Base-by-base conservation (phyloP, 306 rosid species). In the Betula pendula region DNA sequence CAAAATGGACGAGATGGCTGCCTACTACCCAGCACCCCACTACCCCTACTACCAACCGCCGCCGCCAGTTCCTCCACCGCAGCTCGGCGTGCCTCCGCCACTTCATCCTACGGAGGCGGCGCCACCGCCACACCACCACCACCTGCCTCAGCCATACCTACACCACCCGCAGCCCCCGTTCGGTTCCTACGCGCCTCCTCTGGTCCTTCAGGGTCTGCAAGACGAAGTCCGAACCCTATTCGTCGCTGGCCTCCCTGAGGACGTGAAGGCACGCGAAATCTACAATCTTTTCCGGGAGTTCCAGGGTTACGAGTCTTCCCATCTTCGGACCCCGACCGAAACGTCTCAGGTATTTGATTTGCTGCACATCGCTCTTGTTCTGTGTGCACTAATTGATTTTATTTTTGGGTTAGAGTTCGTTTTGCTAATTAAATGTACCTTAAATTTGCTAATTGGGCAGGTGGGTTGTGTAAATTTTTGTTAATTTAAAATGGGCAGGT, bases 271-370 rank as follows among this genome's bases (percentile, higher is more conserved):
- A 17, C 96, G 96, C 5, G 99, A 95, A 88, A 88, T 92, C 79
- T 95, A 88, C 84, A 90, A 92, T 75, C 81, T 95, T 2, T 89
- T 95, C 78, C 96, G 96, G 7, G 97, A 95, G 70, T 92, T 95
- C 65, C 94, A 96, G 0, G 99, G 97, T 38, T 95, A 90, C 75
- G 97, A 90, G 79, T 95, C 99, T 12, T 95, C 97, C 22, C 97
- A 92, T 84, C 98, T 95, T 73, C 91, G 98, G 9, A 88, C 81
- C 80, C 96, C 93, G 25, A 70, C 85, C 33, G 83, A 88, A 62
- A 73, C 93, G 2, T 83, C 93, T 10, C 96, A 95, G 99, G 97
- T 92, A 70, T 15, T 13, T 38, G 0, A 8, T 70, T 38, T 60
- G 14, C 38, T 56, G 40, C 35, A 20, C n/a, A 4, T 68, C 29